Percentiles rank a stretch among this genome's conserved stretches.
Conservation (phyloP, 2,329 filamentous ascomycete species). For the Cercospora sojina region DNA sequence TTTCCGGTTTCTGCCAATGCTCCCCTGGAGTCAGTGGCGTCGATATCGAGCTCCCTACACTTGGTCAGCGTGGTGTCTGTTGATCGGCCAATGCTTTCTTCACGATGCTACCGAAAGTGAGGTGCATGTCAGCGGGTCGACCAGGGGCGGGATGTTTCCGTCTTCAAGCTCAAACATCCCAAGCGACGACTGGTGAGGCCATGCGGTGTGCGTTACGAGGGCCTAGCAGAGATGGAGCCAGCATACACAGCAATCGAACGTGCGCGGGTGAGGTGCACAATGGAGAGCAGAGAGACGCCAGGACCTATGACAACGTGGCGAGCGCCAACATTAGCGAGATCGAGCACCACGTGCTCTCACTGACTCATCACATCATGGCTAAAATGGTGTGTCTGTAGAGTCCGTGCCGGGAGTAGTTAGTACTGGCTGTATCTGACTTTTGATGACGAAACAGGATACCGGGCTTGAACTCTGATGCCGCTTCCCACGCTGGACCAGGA, state of each 20-base stretch:
- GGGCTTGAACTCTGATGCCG: not conserved
- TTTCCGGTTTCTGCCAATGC: not conserved
- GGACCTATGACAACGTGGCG: not conserved
- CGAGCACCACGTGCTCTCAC: not conserved
- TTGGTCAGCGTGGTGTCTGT: not conserved
- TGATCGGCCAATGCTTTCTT: conserved; percentile 4
- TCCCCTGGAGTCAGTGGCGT: not conserved
- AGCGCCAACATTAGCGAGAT: not conserved
- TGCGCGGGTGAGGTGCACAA: not conserved
- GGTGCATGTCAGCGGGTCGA: not conserved
- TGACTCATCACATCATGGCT: not conserved
- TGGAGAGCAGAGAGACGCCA: not conserved
- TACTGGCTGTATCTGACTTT: not conserved
- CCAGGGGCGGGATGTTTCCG: not conserved
- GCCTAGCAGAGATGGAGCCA: not conserved
- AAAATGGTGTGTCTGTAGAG: not conserved
- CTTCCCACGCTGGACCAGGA: not conserved
- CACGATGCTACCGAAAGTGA: not conserved
- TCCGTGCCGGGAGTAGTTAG: not conserved
- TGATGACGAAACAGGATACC: not conserved
- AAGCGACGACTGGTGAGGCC: not conserved
- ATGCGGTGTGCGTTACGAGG: not conserved
- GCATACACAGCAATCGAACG: not conserved
- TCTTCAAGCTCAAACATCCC: not conserved
- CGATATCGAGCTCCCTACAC: not conserved